Evolutionary conservation across 139 green algal genomes (phyloP), one percentile per base, ranked within the genome.

Genomic region (Volvox africanus): DNA sequence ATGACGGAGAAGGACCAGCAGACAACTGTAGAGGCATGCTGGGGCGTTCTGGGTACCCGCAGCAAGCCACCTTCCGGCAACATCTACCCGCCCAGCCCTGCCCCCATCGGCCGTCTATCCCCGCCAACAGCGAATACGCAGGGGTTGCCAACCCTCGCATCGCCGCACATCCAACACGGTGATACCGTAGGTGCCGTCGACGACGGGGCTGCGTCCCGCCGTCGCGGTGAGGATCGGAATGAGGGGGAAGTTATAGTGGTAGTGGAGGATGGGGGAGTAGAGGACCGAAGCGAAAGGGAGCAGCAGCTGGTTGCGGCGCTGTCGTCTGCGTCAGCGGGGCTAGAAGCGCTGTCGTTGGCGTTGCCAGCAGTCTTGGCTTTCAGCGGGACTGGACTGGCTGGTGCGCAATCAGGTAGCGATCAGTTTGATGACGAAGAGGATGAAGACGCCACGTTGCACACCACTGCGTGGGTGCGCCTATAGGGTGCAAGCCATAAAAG

Each of bases 1-100:
- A 17, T 17, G 14, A 24, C 62, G 5, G 69, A 80, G n/a, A 89
- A 93, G 69, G 86, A 91, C 79, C 91, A 93, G 68, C 79, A 89
- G 67, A 24, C 37, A 0, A 2, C 33, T 18, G 28, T 28, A 19
- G 61, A 73, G 6, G 62, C 36, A 13, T 33, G 80, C 24, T 71
- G 91, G 80, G 28, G 61, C 22, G 71, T 89, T 61, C 44, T 92
- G 61, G 87, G 77, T 11, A 32, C 22, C 12, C 22, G 35, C 77
- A 76, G 30, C 73, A 90, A 86, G 87, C 76, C 87, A 75, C 87
- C 87, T 9, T 89, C 85, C 11, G 85, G 69, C 37, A 30, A 89
- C 67, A 37, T 89, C 26, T 62, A 88, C 55, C 24, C 44, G 79
- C 65, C 71, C 32, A 30, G 32, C 44, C 50, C 50, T 11, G 44